Evolutionary conservation across 768 basidiomycete genomes (phyloP), one percentile per base, ranked within the genome.

Genomic region (Trametes sanguinea): DNA sequence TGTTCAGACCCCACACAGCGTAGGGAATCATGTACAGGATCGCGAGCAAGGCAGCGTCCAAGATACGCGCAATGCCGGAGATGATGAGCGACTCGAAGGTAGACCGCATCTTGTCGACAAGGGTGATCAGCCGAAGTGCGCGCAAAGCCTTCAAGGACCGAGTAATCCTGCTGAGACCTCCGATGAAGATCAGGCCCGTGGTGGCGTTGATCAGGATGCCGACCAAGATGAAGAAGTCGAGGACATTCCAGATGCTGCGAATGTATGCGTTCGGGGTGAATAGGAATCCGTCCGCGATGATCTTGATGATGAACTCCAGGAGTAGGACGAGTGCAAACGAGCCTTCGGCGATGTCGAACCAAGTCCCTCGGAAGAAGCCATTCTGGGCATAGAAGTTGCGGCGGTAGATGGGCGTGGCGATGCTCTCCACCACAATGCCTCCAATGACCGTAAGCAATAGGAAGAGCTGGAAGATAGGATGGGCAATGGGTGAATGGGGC

Each of bases 191-290:
- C 40, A 96, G 76, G 1, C 84, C 85, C 0, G 87, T 89, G 0
- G 82, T 80, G 53, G 91, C 81, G 63, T 92, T 95, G 69, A 89
- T 80, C 29, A 94, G 74, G 33, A 96, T 74, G 5, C 92, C 90
- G 37, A 77, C 72, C 77, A 98, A 84, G 71, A 98, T 89, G 70
- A 92, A 72, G 67, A 95, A 88, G 75, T 98, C 96, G 60, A 98
- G 76, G 67, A 89, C 74, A 72, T 98, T 98, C 94, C 95, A 98
- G 7, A 95, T 87, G 63, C 90, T 92, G 30, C 88, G 87, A 32
- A 97, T 73, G 71, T 98, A 98, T 0, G 94, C 94, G 67, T 95
- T 95, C 0, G 94, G 94, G 0, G 91, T 88, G 76, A 95, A 94
- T 13, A 90, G 70, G 73, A 96, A 90, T 0, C 96, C 96, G 69